Percentiles rank a stretch among this genome's conserved stretches.
Conservation (phyloP, 768 basidiomycete genomes). For the Nidularia pulvinata region DNA sequence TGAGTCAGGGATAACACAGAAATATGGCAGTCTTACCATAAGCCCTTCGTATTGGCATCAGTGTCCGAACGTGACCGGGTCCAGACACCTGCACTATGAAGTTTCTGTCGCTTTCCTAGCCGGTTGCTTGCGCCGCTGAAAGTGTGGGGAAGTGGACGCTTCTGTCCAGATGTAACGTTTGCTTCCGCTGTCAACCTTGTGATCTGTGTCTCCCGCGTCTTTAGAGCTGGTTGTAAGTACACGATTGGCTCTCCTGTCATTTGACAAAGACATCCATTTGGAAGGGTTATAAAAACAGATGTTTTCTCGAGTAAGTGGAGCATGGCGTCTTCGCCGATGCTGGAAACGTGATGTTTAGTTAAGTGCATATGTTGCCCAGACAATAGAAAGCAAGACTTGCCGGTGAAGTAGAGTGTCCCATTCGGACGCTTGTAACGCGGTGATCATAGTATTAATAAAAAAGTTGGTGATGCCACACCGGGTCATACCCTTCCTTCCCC, state of each 20-base stretch:
- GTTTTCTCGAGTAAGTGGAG: conserved; percentile 76
- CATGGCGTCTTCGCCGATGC: conserved; percentile 79
- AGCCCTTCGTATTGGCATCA: no score
- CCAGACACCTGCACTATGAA: neutral
- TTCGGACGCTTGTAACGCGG: conserved; percentile 58
- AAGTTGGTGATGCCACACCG: conserved; percentile 51
- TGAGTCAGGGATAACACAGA: neutral
- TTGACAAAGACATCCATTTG: conserved; percentile 86
- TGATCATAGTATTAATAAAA: conserved; percentile 76
- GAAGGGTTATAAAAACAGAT: conserved; percentile 73
- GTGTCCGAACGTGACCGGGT: no score
- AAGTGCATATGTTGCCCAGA: neutral
- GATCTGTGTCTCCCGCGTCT: neutral
- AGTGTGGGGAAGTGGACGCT: neutral
- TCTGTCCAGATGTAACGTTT: neutral
- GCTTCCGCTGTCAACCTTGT: no score
- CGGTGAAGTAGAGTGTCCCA: conserved; percentile 68
- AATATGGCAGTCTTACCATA: neutral
- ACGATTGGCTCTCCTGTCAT: conserved; percentile 74
- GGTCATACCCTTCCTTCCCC: conserved; percentile 34
- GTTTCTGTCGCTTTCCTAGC: conserved; percentile 10
- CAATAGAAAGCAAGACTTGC: conserved; percentile 28
- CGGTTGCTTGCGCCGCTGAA: neutral
- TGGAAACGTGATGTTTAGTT: conserved; percentile 20
- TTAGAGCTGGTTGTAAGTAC: conserved; percentile 17